Evolutionary conservation across 139 green algal genomes (phyloP).

Genomic region (Ulvella scutata): DNA sequence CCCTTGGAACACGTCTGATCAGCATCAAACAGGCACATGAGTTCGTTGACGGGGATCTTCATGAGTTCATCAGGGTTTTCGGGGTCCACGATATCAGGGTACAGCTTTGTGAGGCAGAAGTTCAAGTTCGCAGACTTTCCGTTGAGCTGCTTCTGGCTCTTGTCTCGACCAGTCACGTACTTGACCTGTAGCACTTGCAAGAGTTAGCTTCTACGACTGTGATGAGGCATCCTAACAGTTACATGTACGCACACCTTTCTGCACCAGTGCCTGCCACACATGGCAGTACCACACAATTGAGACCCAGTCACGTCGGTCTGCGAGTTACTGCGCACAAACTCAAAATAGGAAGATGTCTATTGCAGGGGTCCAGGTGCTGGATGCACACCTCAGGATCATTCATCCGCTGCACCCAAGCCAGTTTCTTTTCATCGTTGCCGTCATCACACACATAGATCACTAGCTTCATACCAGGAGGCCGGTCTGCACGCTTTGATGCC

Average conservation of each 20-base stretch:
- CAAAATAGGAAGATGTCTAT: too few species aligned
- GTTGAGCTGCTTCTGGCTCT: conserved; percentile 4
- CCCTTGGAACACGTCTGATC: conserved; percentile 47
- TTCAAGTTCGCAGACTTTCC: neutral
- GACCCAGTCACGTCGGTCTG: too few species aligned
- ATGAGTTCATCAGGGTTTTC: neutral
- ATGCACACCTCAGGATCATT: neutral
- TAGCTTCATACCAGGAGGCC: neutral
- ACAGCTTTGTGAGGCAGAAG: neutral
- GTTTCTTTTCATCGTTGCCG: conserved; percentile 1
- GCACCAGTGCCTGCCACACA: too few species aligned
- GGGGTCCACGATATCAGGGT: neutral
- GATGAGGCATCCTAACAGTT: too few species aligned
- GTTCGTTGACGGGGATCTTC: conserved; percentile 35
- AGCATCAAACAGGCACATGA: conserved; percentile 65
- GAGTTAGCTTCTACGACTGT: too few species aligned
- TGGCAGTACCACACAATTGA: too few species aligned
- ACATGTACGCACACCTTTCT: too few species aligned
- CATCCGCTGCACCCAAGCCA: conserved; percentile 1
- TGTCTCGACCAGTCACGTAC: neutral
- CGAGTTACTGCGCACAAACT: too few species aligned
- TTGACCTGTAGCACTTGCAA: neutral
- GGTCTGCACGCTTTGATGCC: neutral
- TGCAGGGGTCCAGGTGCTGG: too few species aligned
- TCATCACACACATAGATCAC: conserved; percentile 2